These are phyloP conservation scores for Salvia splendens DNA, from an alignment of 257 asterid genomes.

Conservation along the genomic window DNA sequence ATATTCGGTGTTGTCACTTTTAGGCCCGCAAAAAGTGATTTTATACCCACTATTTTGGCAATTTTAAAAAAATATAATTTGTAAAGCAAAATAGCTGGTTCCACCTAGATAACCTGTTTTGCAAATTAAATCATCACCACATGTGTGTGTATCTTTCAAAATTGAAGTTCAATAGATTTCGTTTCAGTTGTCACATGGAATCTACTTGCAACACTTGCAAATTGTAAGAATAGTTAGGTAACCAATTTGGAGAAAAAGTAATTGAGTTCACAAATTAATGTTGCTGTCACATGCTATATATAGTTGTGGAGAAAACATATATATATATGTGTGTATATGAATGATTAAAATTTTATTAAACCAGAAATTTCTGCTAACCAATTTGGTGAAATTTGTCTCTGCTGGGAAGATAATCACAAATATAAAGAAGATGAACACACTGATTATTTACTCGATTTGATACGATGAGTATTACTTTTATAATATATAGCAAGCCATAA, in stretches of 20 bases:
- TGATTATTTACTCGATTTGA: too few relatives aligned
- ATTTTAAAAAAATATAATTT: not conserved
- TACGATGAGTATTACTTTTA: too few relatives aligned
- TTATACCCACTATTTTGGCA: slow-evolving; percentile 1
- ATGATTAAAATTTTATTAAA: not conserved
- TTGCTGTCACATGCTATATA: not conserved
- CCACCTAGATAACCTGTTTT: not conserved
- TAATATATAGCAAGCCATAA: too few relatives aligned
- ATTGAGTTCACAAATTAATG: too few relatives aligned
- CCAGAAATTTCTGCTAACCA: not conserved
- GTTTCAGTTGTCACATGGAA: not conserved
- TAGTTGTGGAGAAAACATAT: not conserved
- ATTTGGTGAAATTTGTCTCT: too few relatives aligned
- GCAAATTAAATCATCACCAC: slow-evolving; percentile 7
- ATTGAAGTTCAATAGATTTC: not conserved
- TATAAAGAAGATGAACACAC: too few relatives aligned
- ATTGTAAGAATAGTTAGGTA: not conserved
- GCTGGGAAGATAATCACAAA: too few relatives aligned
- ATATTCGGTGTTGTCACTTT: not conserved
- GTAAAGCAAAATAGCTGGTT: slow-evolving; percentile 24
- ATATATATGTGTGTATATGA: not conserved
- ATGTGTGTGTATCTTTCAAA: not conserved
- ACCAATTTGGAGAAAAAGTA: too few relatives aligned
- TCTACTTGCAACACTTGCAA: not conserved
- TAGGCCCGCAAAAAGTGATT: not conserved